Percentiles rank a stretch among this genome's conserved stretches.
phyloP scores from a whole-genome alignment of 208 protist genomes.

The Leishmania gerbilli region DNA sequence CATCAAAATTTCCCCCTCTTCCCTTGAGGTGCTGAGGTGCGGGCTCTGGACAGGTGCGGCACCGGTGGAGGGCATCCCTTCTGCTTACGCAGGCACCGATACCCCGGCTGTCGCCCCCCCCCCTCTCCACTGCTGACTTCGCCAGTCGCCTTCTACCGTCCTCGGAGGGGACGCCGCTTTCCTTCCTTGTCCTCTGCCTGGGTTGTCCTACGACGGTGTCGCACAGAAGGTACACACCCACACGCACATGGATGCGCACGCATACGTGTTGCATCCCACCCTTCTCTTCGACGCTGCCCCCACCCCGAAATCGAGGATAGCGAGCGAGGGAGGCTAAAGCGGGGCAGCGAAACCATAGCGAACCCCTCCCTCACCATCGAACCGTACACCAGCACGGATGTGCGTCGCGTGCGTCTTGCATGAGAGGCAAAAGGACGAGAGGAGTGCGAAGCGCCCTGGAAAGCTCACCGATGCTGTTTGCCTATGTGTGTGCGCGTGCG shows the following conservation, averaged over 20 bases:
- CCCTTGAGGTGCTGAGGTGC: background rate
- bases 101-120: background rate
- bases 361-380: background rate
- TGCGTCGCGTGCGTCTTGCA: background rate
- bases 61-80: background rate
- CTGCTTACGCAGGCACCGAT: background rate
- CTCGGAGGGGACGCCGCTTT: background rate
- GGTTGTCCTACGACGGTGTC: background rate
- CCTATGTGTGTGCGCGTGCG: background rate
- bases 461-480: background rate
- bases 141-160: background rate
- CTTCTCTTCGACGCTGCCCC: slow-evolving; percentile 11
- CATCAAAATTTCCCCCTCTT: background rate
- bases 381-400: background rate
- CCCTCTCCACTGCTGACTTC: background rate
- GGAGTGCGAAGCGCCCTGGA: background rate
- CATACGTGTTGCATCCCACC: slow-evolving; percentile 1
- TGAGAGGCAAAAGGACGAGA: too few species aligned
- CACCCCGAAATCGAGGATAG: background rate
- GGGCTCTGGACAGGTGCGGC: background rate
- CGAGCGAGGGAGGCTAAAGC: too few species aligned
- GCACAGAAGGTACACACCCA: slow-evolving; percentile 1
- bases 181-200: background rate
- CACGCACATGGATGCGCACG: slow-evolving; percentile 12
- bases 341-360: too few species aligned